phyloP scores from a whole-genome alignment of 192 early-diverging fungal species.

The Allomyces macrogynus region DNA sequence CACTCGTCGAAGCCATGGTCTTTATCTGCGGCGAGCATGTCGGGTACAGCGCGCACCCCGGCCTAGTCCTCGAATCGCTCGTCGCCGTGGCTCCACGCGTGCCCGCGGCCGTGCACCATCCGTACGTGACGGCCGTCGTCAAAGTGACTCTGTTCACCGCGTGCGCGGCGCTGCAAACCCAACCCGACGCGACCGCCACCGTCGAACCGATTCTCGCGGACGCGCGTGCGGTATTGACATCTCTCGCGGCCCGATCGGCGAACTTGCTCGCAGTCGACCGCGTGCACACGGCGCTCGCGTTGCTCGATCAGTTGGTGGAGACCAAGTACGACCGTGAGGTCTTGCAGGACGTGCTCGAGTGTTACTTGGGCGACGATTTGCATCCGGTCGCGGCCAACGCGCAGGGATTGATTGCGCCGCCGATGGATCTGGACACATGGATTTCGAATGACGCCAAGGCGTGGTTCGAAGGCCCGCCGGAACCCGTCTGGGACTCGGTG shows the following conservation, averaged over 20 bases:
- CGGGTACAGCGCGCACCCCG: background rate
- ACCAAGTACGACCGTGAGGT: background rate
- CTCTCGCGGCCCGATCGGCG: too few relatives aligned
- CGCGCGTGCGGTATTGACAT: background rate
- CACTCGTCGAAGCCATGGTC: background rate
- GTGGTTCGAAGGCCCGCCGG: background rate
- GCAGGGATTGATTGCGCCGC: background rate
- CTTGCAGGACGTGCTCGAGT: background rate
- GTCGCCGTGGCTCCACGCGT: too few relatives aligned
- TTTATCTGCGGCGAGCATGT: background rate
- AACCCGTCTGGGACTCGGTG: background rate
- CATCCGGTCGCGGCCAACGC: background rate
- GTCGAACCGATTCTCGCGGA: background rate
- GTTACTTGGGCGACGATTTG: background rate
- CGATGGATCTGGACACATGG: background rate
- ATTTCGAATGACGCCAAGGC: background rate
- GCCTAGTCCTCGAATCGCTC: background rate
- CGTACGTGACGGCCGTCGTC: conserved; percentile 32
- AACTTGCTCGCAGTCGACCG: too few relatives aligned
- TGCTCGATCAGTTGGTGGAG: background rate
- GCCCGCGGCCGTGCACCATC: background rate
- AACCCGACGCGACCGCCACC: conserved; percentile 25
- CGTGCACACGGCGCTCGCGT: background rate
- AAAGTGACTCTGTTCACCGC: conserved; percentile 32
- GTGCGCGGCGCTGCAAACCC: background rate